phyloP scores from a whole-genome alignment of 2,329 filamentous ascomycete genomes.

The Zymoseptoria tritici region DNA sequence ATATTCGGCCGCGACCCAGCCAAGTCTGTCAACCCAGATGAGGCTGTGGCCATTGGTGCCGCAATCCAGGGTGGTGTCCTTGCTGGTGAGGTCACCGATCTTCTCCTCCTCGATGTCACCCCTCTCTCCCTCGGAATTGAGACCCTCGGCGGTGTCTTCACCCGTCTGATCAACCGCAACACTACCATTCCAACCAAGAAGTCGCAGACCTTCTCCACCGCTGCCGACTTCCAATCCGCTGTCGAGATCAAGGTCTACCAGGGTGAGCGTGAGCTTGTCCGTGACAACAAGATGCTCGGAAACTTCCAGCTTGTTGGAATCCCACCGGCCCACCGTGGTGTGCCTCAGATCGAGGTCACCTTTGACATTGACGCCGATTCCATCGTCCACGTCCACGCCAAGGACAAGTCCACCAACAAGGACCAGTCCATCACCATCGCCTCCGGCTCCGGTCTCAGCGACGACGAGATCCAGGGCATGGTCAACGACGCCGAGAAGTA shows the following conservation, averaged over 20 bases:
- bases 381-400: conserved; percentile 94
- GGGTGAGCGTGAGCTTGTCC: conserved; percentile 98
- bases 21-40: conserved; percentile 97
- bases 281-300: conserved; percentile 95
- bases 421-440: conserved; percentile 99
- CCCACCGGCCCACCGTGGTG: conserved; percentile 89
- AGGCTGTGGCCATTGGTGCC: conserved; percentile 95
- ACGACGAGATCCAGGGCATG: conserved; percentile 93
- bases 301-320: conserved; percentile 99
- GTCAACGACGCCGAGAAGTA: conserved; percentile 97
- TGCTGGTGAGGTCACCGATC: conserved; percentile 91
- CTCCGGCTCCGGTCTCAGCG: conserved; percentile 92
- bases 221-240: conserved; percentile 95
- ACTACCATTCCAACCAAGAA: conserved; percentile 99
- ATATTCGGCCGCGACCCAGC: conserved; percentile 94
- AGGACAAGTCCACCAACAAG: conserved; percentile 99
- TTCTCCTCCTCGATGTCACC: conserved; percentile 90
- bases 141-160: conserved; percentile 96
- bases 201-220: conserved; percentile 95
- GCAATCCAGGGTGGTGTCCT: conserved; percentile 96
- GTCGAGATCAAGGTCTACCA: conserved; percentile 99
- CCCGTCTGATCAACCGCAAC: conserved; percentile 96
- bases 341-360: conserved; percentile 94
- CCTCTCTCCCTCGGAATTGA: conserved; percentile 96
- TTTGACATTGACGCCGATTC: conserved; percentile 98